Evolutionary conservation across 2,329 filamentous ascomycete species (phyloP), one percentile per base, ranked within the genome.

Genomic region (Endoconidiophora laricicola): DNA sequence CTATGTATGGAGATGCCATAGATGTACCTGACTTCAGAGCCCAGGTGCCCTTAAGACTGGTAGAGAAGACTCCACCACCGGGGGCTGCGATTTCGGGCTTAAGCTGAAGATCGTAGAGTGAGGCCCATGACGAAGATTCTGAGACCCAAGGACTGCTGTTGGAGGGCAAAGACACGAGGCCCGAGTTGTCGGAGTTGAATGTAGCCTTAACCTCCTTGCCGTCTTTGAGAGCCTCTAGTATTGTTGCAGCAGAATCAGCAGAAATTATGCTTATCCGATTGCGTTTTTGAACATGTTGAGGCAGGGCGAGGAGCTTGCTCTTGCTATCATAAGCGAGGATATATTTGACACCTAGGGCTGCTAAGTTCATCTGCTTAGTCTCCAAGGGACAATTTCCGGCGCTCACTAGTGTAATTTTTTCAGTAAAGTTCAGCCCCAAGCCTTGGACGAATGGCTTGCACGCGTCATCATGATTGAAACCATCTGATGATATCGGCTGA

Each of bases 191-290:
- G 10, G 7, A 12, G 3, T 49, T 49, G 10, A 39, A 38, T 36
- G 42, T 42, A 20, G 2, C 43, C 5, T 46, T 50, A 1, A 68
- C 68, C 49, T 69, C 59, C 1, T 60, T 53, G 47, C 60, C 58
- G 12, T 66, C 63, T 1, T 68, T 66, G 2, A 68, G 67, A 49
- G 65, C 58, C 22, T 65, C 57, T 5, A 64, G 61, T 39, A 71
- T 63, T 53, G 67, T 70, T 24, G 72, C 57, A 4, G 67, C 69
- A 2, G 68, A 68, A 20, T 71, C 61, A 10, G 70, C 72, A 37
- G 72, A 71, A 24, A 73, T 63, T 73, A 73, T 0, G 73, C 72
- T 4, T 68, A 68, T 0, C 73, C 68, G 72, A 78, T 75, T 1
- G 70, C 74, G 0, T 73, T 77, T 43, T 74, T 74, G 42, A 65